Evolutionary conservation across 192 early-diverging fungal species (phyloP), one percentile per base, ranked within the genome.

Genomic region (Backusella mclennaniae): DNA sequence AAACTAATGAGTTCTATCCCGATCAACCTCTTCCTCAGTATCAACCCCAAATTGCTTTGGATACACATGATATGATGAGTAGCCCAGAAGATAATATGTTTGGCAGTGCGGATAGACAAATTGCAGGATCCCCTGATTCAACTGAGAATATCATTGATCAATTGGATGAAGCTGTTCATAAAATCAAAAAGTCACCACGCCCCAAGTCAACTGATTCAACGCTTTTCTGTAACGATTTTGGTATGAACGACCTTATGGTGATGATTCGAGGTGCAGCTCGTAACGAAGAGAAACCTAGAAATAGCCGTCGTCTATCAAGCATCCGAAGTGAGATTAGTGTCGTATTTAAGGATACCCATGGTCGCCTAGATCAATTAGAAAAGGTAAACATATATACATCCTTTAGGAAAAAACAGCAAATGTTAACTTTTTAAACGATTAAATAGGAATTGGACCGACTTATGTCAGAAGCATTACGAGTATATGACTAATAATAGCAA

Each of bases 171-270:
- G 35, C 68, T 8, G 38, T 41, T 69, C 26, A 67, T n/a, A 67
- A 35, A 63, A 63, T 63, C 21, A 63, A 63, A 63, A 63, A 29
- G 21, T 4, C 56, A 29, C 12, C 56, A 35, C 72, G 72, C 35
- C 76, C 52, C 23, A 9, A 44, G n/a, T 36, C 46, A 6, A 72
- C 71, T 52, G 70, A 83, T 52, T 83, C 81, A 21, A 44, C 53
- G 75, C 31, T 82, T 12, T 80, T 82, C 41, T 82, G 83, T 7
- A 76, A 86, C 73, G 83, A 86, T 68, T 84, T 86, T 82, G 85
- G 85, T 35, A 75, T 86, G 52, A 78, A 86, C 46, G 85, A 84
- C 49, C 66, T 86, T 6, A 78, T 86, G 80, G 66, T 82, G 11
- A 59, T 86, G 39, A 81, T 84, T 29, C 73, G 83, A 35, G 71